phyloP scores from a whole-genome alignment of 306 rosid genomes.

The Casuarina glauca region DNA sequence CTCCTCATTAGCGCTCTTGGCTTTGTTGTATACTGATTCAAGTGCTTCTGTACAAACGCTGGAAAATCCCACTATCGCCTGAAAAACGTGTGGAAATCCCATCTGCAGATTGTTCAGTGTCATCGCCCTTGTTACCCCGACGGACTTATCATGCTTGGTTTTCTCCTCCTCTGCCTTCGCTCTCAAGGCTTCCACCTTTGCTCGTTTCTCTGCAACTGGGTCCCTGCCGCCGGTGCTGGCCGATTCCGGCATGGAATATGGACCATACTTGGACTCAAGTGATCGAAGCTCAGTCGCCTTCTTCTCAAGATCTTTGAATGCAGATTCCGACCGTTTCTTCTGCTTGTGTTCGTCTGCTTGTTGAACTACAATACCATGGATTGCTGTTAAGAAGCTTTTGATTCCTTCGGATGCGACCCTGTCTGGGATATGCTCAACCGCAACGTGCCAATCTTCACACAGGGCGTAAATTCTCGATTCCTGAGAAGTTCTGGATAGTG shows the following conservation, averaged over 20 bases:
- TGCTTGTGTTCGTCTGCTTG: slow-evolving; percentile 82
- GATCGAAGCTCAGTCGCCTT: slow-evolving; percentile 68
- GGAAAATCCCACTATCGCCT: slow-evolving; percentile 92
- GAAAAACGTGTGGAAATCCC: slow-evolving; percentile 93
- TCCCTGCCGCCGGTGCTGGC: slow-evolving; percentile 38
- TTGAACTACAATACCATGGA: slow-evolving; percentile 86
- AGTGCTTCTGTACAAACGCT: slow-evolving; percentile 83
- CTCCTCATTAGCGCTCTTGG: slow-evolving; percentile 54
- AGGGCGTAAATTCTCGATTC: slow-evolving; percentile 79
- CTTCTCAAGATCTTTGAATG: slow-evolving; percentile 80
- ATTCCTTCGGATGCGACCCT: slow-evolving; percentile 91
- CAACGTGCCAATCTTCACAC: slow-evolving; percentile 88
- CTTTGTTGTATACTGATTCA: slow-evolving; percentile 77
- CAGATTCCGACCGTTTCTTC: slow-evolving; percentile 68
- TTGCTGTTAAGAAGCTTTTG: slow-evolving; percentile 77
- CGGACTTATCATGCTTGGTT: slow-evolving; percentile 70
- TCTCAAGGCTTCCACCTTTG: slow-evolving; percentile 64
- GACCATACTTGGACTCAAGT: slow-evolving; percentile 71
- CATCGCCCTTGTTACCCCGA: slow-evolving; percentile 81
- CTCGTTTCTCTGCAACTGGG: slow-evolving; percentile 66
- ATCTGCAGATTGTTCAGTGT: slow-evolving; percentile 90
- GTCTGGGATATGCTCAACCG: slow-evolving; percentile 81
- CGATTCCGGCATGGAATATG: slow-evolving; percentile 56
- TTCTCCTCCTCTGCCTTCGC: slow-evolving; percentile 86
- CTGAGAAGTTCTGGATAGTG: slow-evolving; percentile 50